These are phyloP conservation scores for Cladorrhinum samala DNA, from an alignment of 495 filamentous ascomycete genomes.

Conservation along the genomic window DNA sequence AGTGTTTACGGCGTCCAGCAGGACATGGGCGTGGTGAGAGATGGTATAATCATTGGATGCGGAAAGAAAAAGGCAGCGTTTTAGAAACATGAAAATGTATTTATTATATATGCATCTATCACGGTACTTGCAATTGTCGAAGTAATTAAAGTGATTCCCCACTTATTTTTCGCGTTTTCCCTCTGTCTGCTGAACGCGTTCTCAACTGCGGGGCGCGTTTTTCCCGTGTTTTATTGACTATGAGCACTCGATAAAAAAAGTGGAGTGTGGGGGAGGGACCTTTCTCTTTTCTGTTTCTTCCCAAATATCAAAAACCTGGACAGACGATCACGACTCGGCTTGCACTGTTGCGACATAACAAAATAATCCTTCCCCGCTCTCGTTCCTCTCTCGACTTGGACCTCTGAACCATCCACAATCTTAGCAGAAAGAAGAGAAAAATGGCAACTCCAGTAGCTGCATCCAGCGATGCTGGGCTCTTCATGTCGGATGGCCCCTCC, in stretches of 20 bases:
- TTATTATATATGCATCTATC: not conserved
- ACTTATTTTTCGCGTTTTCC: not conserved
- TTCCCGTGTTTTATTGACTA: not conserved
- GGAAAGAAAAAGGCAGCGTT: too few species aligned
- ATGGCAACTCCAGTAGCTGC: conserved; percentile 33
- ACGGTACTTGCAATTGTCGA: not conserved
- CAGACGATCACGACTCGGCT: too few species aligned
- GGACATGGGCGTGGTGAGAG: conserved; percentile 98
- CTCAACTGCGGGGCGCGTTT: not conserved
- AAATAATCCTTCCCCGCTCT: not conserved
- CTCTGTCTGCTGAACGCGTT: not conserved
- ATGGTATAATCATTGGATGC: too few species aligned
- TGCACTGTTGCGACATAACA: too few species aligned
- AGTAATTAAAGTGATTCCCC: not conserved
- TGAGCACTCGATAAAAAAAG: not conserved
- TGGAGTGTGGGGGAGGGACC: too few species aligned
- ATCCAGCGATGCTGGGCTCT: conserved; percentile 40
- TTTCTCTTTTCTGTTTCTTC: not conserved
- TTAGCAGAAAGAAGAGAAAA: conserved; percentile 3
- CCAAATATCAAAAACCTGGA: not conserved
- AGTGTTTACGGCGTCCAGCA: conserved; percentile 77
- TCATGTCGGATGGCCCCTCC: conserved; percentile 38
- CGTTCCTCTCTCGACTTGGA: not conserved
- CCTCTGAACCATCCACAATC: not conserved
- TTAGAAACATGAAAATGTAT: too few species aligned